Evolutionary conservation across 495 filamentous ascomycete species (phyloP), one percentile per base, ranked within the genome.

Genomic region (Hypoxylon perforatum): DNA sequence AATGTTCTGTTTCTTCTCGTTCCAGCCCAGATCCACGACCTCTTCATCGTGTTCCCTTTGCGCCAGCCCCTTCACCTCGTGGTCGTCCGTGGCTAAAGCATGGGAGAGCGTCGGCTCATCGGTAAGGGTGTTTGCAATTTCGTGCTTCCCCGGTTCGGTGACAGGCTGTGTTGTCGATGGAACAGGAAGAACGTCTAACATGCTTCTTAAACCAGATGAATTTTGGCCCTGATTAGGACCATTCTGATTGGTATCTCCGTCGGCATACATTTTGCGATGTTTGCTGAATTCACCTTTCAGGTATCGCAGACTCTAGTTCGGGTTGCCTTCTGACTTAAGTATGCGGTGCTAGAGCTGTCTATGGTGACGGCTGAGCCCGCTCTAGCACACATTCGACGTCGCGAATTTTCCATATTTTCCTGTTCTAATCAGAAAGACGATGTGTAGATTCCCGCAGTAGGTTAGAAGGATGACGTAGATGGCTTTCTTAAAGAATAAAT

Each of bases 21-120:
- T 86, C 92, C 92, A 96, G 11, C 92, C 92, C 36, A 94, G 67
- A 73, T 96, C 85, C 17, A 78, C 79, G 2, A 91, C 85, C 22
- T 77, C 71, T 1, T 71, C 71, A 22, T 66, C 54, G 30, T 75
- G 71, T 22, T 75, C 57, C 1, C 62, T 54, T 55, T 82, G 78
- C 12, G 68, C 73, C 3, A 71, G 28, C 1, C 77, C 79, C 57
- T 78, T 76, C 19, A 73, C 63, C 6, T 67, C 73, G 12, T 76
- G 71, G 47, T 73, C 65, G 7, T 70, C 68, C 15, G 69, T 72
- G 0, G 79, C 77, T 5, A 79, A 54, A 10, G 73, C 70, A 46
- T 81, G 80, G 0, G 77, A 79, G 5, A 78, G 67, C 0, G 77
- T 77, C 1, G 71, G 70, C n/a, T 67, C 62, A n/a, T 76, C 69